These are phyloP conservation scores for Aspergillus uvarum DNA, from an alignment of 2,329 filamentous ascomycete species.

Conservation along the genomic window DNA sequence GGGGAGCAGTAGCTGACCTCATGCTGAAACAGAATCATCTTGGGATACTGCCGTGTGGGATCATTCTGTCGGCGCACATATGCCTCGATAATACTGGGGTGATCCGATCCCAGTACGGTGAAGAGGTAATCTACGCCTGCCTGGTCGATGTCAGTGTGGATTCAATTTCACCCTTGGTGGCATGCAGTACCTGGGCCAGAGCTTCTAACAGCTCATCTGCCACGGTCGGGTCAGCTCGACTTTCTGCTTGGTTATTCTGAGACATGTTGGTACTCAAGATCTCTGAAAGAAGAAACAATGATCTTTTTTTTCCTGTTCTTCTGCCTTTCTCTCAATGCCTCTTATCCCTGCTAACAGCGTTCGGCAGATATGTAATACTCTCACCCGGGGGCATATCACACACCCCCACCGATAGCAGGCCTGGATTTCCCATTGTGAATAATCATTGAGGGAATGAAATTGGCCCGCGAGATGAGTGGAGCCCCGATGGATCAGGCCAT, in stretches of 20 bases:
- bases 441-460: too few species aligned
- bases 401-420: too few species aligned
- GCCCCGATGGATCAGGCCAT: not conserved
- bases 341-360: too few species aligned
- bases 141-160: not conserved
- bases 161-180: not conserved
- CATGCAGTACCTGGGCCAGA: not conserved
- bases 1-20: not conserved
- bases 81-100: constrained; percentile 16
- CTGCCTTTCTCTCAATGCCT: too few species aligned
- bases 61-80: constrained; percentile 14
- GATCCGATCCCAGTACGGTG: constrained; percentile 13
- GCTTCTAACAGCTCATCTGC: constrained; percentile 2
- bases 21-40: constrained; percentile 15
- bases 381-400: too few species aligned
- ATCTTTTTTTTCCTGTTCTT: not conserved
- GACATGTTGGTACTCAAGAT: not conserved
- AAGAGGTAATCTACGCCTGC: constrained; percentile 14
- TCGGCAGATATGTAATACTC: too few species aligned
- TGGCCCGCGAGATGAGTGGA: not conserved
- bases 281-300: not conserved
- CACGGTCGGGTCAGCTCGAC: not conserved
- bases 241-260: not conserved
- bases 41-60: constrained; percentile 7
- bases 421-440: too few species aligned